These are phyloP conservation scores for Neoconidiobolus thromboides DNA, from an alignment of 371 early-diverging fungal genomes.

Conservation along the genomic window DNA sequence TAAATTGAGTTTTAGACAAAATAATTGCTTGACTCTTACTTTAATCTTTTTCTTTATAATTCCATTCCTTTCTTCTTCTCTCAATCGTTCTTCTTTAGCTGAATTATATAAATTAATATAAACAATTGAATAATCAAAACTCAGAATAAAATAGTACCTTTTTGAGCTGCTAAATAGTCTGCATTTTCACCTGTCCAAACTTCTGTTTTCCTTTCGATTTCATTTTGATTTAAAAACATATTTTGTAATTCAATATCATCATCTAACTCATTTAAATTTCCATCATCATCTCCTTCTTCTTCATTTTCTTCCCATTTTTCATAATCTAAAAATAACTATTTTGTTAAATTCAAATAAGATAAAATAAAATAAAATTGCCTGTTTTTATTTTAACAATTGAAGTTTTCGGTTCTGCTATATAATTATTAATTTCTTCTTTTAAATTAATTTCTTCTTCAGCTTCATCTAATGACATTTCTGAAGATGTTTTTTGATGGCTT, in stretches of 20 bases:
- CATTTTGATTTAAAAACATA: neutral
- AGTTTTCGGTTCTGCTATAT: neutral
- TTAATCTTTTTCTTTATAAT: no score
- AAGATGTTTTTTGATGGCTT: no score
- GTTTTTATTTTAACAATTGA: no score
- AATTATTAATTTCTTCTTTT: neutral
- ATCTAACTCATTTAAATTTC: neutral
- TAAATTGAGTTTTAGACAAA: no score
- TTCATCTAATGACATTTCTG: neutral
- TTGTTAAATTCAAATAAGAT: no score
- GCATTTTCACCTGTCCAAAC: constrained; percentile 1
- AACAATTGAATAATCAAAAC: no score
- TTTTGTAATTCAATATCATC: neutral
- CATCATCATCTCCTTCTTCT: neutral
- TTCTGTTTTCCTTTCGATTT: neutral
- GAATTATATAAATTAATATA: no score
- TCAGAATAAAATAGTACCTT: neutral
- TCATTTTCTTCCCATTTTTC: neutral
- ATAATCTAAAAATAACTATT: no score
- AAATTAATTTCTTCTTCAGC: neutral
- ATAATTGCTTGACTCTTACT: no score
- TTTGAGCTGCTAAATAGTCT: neutral
- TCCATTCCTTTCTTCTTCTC: no score
- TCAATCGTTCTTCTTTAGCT: no score
- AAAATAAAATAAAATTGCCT: no score